These are phyloP conservation scores for Colletotrichum liaoningense DNA, from an alignment of 2,329 filamentous ascomycete genomes.

Conservation along the genomic window DNA sequence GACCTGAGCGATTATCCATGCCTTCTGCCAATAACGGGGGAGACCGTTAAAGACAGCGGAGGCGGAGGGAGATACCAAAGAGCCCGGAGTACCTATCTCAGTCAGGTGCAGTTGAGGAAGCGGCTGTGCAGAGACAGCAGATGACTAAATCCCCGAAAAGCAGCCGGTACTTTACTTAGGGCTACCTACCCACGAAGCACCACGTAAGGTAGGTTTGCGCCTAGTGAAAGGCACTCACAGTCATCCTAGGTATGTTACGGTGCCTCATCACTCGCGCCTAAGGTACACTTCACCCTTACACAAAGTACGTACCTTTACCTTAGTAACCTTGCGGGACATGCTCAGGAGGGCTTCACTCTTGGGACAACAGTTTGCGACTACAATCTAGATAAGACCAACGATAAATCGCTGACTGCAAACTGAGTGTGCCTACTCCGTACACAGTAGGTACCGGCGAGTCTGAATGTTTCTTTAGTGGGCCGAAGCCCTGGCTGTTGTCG, in stretches of 20 bases:
- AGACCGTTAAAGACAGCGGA: neutral
- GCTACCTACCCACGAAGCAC: too few species aligned
- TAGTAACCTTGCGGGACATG: too few species aligned
- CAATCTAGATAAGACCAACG: neutral
- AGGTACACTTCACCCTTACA: too few species aligned
- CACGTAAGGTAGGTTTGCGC: too few species aligned
- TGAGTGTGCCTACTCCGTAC: neutral
- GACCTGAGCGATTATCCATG: neutral
- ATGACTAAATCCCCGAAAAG: constrained; percentile 15
- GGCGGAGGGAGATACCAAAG: neutral
- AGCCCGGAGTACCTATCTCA: neutral
- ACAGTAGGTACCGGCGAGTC: neutral
- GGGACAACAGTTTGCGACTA: neutral
- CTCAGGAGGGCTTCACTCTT: neutral
- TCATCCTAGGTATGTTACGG: too few species aligned
- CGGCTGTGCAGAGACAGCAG: constrained; percentile 3
- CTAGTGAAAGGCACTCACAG: too few species aligned
- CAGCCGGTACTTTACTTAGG: neutral
- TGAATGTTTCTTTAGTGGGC: constrained; percentile 6
- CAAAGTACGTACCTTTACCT: too few species aligned
- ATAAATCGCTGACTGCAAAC: neutral
- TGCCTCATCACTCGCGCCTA: too few species aligned
- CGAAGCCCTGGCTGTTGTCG: neutral
- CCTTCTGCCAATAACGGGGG: neutral
- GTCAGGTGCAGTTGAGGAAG: neutral